Conservation (phyloP, 1,284 basidiomycete genomes). For the Phlebopus sp. region DNA sequence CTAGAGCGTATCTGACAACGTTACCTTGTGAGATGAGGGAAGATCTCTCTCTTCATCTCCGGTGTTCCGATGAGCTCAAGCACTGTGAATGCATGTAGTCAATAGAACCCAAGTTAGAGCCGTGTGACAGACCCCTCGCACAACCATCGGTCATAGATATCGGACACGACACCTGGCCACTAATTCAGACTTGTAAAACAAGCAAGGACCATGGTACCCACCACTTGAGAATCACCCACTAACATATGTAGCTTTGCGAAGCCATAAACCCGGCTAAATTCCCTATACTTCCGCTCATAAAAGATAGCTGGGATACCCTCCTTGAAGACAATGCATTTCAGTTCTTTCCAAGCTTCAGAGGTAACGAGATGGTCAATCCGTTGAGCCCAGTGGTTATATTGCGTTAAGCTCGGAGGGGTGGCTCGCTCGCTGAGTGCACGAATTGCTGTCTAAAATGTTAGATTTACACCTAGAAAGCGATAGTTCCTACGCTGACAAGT, state of each 20-base stretch:
- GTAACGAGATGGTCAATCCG: constrained; percentile 64
- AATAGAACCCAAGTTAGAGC: constrained; percentile 1
- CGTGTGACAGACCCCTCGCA: constrained; percentile 46
- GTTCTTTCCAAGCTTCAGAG: constrained; percentile 66
- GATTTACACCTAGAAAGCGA: background rate
- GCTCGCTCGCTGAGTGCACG: constrained; percentile 45
- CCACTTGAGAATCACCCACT: constrained; percentile 60
- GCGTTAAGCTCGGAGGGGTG: constrained; percentile 49
- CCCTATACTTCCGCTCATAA: constrained; percentile 56
- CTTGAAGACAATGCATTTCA: constrained; percentile 69
- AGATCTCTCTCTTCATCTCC: constrained; percentile 54
- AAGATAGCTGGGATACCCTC: constrained; percentile 68
- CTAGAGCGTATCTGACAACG: background rate
- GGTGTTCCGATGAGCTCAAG: constrained; percentile 64
- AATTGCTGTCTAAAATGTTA: constrained; percentile 37
- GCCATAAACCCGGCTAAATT: constrained; percentile 56
- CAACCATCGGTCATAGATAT: constrained; percentile 78
- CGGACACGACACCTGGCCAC: constrained; percentile 62
- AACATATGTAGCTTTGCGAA: constrained; percentile 66
- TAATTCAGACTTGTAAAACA: constrained; percentile 1
- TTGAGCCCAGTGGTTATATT: constrained; percentile 70
- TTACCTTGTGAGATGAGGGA: constrained; percentile 61
- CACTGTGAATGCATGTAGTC: constrained; percentile 34
- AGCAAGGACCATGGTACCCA: constrained; percentile 25
- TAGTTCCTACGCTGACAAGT: constrained; percentile 40